phyloP scores from a whole-genome alignment of 1,284 basidiomycete genomes.

The Rhodotorula sp. region DNA sequence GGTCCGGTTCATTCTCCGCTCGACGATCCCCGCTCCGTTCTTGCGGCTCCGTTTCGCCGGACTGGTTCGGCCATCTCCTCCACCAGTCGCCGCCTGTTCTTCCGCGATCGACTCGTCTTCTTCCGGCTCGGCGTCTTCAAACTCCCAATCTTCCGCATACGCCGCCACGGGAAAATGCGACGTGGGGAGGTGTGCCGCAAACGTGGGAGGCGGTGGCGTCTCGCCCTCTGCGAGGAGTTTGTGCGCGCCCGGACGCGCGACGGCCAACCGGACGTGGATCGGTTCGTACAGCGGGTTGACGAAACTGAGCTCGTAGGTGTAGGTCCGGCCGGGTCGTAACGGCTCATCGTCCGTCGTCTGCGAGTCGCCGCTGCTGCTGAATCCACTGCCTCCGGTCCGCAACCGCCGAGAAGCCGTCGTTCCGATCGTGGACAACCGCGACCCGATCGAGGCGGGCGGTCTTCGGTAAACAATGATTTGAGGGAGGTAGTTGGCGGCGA shows the following conservation, averaged over 20 bases:
- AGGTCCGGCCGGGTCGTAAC: constrained; percentile 71
- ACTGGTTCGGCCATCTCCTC: constrained; percentile 11
- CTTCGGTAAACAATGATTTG: constrained; percentile 59
- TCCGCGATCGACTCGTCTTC: constrained; percentile 48
- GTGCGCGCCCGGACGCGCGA: constrained; percentile 53
- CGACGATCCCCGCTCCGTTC: constrained; percentile 69
- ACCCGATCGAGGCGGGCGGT: constrained; percentile 31
- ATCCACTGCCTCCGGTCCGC: background rate
- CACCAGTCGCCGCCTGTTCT: background rate
- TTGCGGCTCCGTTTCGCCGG: constrained; percentile 40
- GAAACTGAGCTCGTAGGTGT: constrained; percentile 80
- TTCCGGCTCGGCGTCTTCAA: constrained; percentile 58
- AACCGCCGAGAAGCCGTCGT: constrained; percentile 21
- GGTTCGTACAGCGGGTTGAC: constrained; percentile 93
- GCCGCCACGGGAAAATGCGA: constrained; percentile 75
- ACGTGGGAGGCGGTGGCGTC: constrained; percentile 53
- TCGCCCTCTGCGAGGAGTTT: constrained; percentile 36
- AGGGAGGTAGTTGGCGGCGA: constrained; percentile 89
- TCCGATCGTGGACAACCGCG: constrained; percentile 34
- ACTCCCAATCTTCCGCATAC: constrained; percentile 92
- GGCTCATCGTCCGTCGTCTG: constrained; percentile 47
- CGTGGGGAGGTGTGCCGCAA: constrained; percentile 71
- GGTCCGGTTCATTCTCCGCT: constrained; percentile 80
- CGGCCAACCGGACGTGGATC: constrained; percentile 77
- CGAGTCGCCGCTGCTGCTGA: background rate